A percentile compares a stretch with the other conserved stretches of the same genome.
These are phyloP conservation scores for Aspergillus phoenicis DNA, from an alignment of 2,329 filamentous ascomycete genomes.

Conservation along the genomic window DNA sequence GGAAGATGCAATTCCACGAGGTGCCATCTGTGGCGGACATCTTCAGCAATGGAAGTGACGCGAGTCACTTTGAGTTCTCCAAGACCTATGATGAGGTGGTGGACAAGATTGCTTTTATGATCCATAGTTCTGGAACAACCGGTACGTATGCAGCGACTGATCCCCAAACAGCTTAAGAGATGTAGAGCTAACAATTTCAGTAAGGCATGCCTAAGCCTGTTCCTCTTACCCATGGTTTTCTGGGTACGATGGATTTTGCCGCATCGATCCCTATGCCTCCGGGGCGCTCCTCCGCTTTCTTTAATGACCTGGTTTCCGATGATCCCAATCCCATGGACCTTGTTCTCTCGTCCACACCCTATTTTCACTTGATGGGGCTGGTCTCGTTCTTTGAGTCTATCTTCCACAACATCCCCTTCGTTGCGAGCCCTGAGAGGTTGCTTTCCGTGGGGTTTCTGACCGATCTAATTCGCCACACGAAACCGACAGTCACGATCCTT, in stretches of 20 bases:
- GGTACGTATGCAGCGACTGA: constrained; percentile 22
- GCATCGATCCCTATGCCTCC: constrained; percentile 17
- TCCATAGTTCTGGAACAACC: constrained; percentile 44
- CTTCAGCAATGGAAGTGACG: constrained; percentile 4
- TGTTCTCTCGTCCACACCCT: constrained; percentile 24
- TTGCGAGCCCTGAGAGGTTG: constrained; percentile 30
- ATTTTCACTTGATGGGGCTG: constrained; percentile 35
- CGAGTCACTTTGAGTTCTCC: constrained; percentile 22
- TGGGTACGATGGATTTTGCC: constrained; percentile 18
- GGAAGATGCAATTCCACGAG: background rate
- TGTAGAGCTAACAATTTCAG: constrained; percentile 23
- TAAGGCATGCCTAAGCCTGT: constrained; percentile 36
- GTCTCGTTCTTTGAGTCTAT: constrained; percentile 21
- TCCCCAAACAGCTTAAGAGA: background rate
- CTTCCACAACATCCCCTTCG: constrained; percentile 21
- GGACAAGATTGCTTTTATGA: constrained; percentile 27
- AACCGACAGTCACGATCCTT: constrained; percentile 24
- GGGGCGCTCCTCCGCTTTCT: constrained; percentile 18
- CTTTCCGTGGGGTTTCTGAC: constrained; percentile 26
- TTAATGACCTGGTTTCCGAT: constrained; percentile 10
- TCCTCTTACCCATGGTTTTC: constrained; percentile 31
- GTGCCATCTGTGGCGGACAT: constrained; percentile 5
- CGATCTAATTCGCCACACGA: constrained; percentile 20
- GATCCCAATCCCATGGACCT: constrained; percentile 14
- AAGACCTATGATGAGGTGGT: constrained; percentile 27